Percentiles rank a stretch among this genome's conserved stretches.
Evolutionary conservation across 208 protist genomes (phyloP).

Genomic region (Leishmania lainsoni): DNA sequence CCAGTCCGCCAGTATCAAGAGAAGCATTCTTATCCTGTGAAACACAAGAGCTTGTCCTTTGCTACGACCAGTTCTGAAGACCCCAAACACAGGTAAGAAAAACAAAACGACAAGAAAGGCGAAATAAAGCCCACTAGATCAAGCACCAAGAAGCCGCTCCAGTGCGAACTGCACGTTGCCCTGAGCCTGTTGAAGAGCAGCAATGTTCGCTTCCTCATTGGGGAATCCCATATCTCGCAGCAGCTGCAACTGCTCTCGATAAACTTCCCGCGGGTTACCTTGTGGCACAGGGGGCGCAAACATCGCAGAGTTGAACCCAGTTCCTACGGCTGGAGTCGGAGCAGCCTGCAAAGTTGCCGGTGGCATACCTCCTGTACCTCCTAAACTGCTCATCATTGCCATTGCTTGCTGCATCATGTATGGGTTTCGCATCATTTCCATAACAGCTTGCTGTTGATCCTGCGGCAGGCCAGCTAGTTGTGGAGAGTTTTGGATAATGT

Average conservation of each 20-base stretch:
- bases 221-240: slow-evolving; percentile 93
- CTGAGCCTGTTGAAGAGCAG: slow-evolving; percentile 85
- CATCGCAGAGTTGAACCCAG: slow-evolving; percentile 31
- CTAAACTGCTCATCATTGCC: slow-evolving; percentile 35
- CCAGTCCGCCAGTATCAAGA: not conserved
- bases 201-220: slow-evolving; percentile 92
- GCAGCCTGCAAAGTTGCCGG: not conserved
- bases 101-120: not conserved
- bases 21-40: not conserved
- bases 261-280: slow-evolving; percentile 78
- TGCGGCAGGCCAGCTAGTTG: slow-evolving; percentile 46
- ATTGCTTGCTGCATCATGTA: slow-evolving; percentile 44
- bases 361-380: slow-evolving; percentile 4
- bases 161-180: slow-evolving; percentile 91
- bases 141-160: slow-evolving; percentile 81
- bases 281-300: slow-evolving; percentile 50
- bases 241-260: slow-evolving; percentile 88
- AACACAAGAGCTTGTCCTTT: not conserved
- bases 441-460: slow-evolving; percentile 42
- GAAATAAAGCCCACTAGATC: slow-evolving; percentile 6
- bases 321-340: not conserved
- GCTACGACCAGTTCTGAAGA: not conserved
- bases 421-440: slow-evolving; percentile 74
- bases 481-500: slow-evolving; percentile 55
- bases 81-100: not conserved